Base-by-base conservation (phyloP, 2,329 filamentous ascomycete genomes). In the Tolypocladium tropicale region DNA sequence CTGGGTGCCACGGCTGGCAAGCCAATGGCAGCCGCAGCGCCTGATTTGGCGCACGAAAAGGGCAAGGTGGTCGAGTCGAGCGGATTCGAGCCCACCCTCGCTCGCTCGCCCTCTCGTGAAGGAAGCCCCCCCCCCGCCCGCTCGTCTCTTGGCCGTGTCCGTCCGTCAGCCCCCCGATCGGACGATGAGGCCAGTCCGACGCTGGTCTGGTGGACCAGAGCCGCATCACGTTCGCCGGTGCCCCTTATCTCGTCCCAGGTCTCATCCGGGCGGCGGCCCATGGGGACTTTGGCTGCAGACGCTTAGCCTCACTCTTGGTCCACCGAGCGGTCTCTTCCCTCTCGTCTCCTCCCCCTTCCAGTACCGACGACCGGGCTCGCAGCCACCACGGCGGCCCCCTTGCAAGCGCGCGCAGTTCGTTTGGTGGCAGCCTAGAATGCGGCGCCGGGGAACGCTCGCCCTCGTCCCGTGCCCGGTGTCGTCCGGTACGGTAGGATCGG, bases 291-390 rank as follows among this genome's bases (percentile, higher is more conserved):
- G 21, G 51, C 51, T 53, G 51, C 51, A 53, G 32, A 37, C 32
- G 34, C 34, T 52, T 52, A 53, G 52, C 52, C 52, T 53, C 52
- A 53, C 37, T 53, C 30, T 53, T 10, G 52, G 30, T 46, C 34
- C 37, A 39, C 52, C 52, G 30, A 9, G 16, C 5, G 7, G 7
- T 36, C 28, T 52, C 32, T 25, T n/a, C 33, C 23, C 51, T 28
- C 21, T 16, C 32, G 23, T 25, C 32, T 25, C 21, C 21, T 32
- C 50, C 49, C 30, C n/a, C n/a, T 11, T 52, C 16, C 23, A 53
- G 33, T 16, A 36, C 34, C 33, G 23, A 53, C 23, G 51, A n/a
- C 51, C 7, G 36, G 34, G 28, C 18, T 30, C 18, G 34, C 51
- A 39, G 51, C 34, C 51, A 53, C 51, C 34, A 10, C 30, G 51